phyloP scores from a whole-genome alignment of 1,284 basidiomycete genomes.

The Chalciporus sp. region DNA sequence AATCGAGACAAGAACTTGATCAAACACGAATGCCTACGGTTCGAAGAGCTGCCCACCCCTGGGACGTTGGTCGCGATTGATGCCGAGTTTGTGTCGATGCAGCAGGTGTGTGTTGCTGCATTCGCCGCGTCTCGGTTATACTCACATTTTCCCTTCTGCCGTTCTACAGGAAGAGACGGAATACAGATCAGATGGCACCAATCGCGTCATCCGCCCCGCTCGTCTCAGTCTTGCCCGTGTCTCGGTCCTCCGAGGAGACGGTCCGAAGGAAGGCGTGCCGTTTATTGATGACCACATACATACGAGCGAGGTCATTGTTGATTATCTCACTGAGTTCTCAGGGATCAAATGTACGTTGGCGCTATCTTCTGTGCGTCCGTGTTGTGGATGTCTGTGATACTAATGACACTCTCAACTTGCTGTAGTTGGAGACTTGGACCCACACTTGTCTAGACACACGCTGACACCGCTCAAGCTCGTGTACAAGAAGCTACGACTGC shows the following conservation, averaged over 20 bases:
- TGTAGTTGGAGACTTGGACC: slow-evolving; percentile 90
- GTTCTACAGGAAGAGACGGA: slow-evolving; percentile 85
- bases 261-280: slow-evolving; percentile 76
- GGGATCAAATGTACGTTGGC: slow-evolving; percentile 82
- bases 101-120: slow-evolving; percentile 62
- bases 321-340: slow-evolving; percentile 96
- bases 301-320: slow-evolving; percentile 92
- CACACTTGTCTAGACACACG: slow-evolving; percentile 80
- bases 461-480: slow-evolving; percentile 94
- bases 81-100: slow-evolving; percentile 96
- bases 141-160: background rate
- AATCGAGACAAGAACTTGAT: slow-evolving; percentile 76
- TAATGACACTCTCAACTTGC: background rate
- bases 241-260: slow-evolving; percentile 89
- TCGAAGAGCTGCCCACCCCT: slow-evolving; percentile 81
- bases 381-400: background rate
- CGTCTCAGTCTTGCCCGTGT: slow-evolving; percentile 93
- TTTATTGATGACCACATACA: slow-evolving; percentile 99
- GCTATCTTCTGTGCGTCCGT: background rate
- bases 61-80: slow-evolving; percentile 95
- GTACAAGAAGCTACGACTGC: slow-evolving; percentile 95
- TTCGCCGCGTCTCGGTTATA: background rate
- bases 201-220: slow-evolving; percentile 89
- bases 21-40: slow-evolving; percentile 74
- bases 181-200: slow-evolving; percentile 91